Base-by-base conservation (phyloP, 495 filamentous ascomycete genomes). In the Oidiodendron maius region DNA sequence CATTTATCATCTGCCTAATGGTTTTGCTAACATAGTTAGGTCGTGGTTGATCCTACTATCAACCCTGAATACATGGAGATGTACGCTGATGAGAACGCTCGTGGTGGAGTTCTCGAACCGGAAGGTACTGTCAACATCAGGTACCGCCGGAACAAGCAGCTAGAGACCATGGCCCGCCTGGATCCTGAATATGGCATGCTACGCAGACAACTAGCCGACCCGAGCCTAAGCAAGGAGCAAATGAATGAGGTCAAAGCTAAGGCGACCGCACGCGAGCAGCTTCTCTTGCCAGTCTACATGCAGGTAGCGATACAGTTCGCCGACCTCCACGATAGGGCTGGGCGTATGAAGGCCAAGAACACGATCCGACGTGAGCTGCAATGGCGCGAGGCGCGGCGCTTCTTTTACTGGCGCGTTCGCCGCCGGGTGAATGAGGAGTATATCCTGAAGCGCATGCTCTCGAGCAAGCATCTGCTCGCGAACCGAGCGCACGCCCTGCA, bases 351-450 rank as follows among this genome's bases (percentile, higher is more conserved):
- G 67, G 93, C 93, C 65, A 98, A 98, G 82, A 84, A 88, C 48
- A 83, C 84, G 54, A 96, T 98, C 61, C 88, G 94, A 44, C 74
- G 81, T 51, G 70, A 84, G 1, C 76, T 98, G 15, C 75, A 80
- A 61, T 98, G 91, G 94, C 76, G 81, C 64, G 82, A 96, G 52
- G 84, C 91, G 39, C 83, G 93, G 54, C 88, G 94, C 62, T 98
- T 96, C 87, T 97, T 98, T 81, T 98, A 96, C 83, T 98, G 93
- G 93, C 91, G 93, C 75, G 84, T 95, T 46, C 91, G 93, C 65
- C 87, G 93, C 65, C 81, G 94, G 70, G 75, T 98, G 59, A 96
- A 94, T 69, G 93, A 98, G 70, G 91, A 98, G 68, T 85, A 87
- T 62, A 87, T 97, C 62, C 75, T 97, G 65, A 91, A 89, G 70